A percentile compares a stretch with the other conserved stretches of the same genome.
phyloP scores from a whole-genome alignment of 495 filamentous ascomycete genomes.

The Penicillium bovifimosum region DNA sequence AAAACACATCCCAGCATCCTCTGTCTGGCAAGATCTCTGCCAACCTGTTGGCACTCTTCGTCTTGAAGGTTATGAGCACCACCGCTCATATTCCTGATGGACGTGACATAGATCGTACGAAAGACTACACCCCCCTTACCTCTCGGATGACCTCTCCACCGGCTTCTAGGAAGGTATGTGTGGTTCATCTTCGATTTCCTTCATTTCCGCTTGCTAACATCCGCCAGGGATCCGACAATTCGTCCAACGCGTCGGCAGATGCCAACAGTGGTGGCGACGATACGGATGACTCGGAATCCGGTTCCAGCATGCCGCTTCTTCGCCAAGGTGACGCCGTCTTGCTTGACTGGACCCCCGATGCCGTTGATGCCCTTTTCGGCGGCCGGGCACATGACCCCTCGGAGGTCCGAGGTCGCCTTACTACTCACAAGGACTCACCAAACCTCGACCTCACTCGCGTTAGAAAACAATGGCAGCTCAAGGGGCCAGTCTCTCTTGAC shows the following conservation, averaged over 20 bases:
- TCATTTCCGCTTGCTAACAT: background rate
- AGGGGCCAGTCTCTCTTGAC: constrained; percentile 66
- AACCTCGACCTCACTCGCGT: constrained; percentile 55
- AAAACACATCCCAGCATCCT: constrained; percentile 20
- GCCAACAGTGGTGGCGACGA: constrained; percentile 13
- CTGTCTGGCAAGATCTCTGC: constrained; percentile 47
- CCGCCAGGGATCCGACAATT: background rate
- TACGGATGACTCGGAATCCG: constrained; percentile 11
- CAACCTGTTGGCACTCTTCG: constrained; percentile 63
- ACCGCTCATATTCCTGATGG: constrained; percentile 54
- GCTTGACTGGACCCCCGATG: constrained; percentile 70
- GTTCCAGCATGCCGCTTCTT: constrained; percentile 47
- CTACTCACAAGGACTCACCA: constrained; percentile 49
- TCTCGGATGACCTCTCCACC: constrained; percentile 36
- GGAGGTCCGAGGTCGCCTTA: constrained; percentile 46
- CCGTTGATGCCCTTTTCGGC: constrained; percentile 64
- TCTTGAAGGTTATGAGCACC: constrained; percentile 55
- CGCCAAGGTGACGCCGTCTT: constrained; percentile 75
- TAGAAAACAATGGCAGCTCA: constrained; percentile 50
- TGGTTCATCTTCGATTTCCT: background rate
- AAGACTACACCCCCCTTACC: constrained; percentile 50
- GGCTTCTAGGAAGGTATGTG: constrained; percentile 15
- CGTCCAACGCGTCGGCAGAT: constrained; percentile 7
- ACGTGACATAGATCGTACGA: constrained; percentile 53
- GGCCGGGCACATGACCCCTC: constrained; percentile 36